Evolutionary conservation across 345 rosid species (phyloP), one percentile per base, ranked within the genome.

Genomic region (Dipteronia sinensis): DNA sequence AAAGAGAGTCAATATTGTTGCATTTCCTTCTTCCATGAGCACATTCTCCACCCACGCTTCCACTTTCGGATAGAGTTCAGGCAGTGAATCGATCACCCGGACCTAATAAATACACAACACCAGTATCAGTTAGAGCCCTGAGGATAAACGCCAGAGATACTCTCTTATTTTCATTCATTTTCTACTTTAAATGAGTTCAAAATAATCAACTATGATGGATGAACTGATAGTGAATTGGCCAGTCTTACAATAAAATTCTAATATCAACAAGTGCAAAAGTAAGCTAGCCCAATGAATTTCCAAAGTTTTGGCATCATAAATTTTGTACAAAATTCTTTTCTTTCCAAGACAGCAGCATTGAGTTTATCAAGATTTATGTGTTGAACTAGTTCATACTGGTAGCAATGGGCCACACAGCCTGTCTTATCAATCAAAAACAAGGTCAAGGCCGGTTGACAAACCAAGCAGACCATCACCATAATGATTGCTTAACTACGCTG

Each of bases 21-120:
- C 99, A 71, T 97, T 97, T 63, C 99, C 99, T 91, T 97, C 99
- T 80, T 97, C 99, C 87, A 93, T 71, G 74, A 93, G 82, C 79
- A 94, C 92, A 75, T 88, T 88, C 83, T 97, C 97, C 72, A 94
- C 86, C 99, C 99, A 97, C 9, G 82, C 88, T 86, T 94, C 93
- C 64, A 97, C 86, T 82, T 85, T 94, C 29, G 99, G 99, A 79
- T 90, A 97, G 55, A 92, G 89, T 82, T 85, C 93, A 31, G 99
- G 98, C 82, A 97, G 81, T 58, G 97, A 89, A 81, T 96, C 99
- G 38, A 96, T 91, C 53, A 88, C 4, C 53, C 72, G 78, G 22
- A 92, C 92, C 99, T 95, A 78, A 34, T n/a, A 10, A 22, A 75
- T 25, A 59, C 7, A 61, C 23, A 65, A 47, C 55, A 82, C 17